Evolutionary conservation across 1,139 yeast species (phyloP), one percentile per base, ranked within the genome.

Genomic region (Yamadazyma triangularis): DNA sequence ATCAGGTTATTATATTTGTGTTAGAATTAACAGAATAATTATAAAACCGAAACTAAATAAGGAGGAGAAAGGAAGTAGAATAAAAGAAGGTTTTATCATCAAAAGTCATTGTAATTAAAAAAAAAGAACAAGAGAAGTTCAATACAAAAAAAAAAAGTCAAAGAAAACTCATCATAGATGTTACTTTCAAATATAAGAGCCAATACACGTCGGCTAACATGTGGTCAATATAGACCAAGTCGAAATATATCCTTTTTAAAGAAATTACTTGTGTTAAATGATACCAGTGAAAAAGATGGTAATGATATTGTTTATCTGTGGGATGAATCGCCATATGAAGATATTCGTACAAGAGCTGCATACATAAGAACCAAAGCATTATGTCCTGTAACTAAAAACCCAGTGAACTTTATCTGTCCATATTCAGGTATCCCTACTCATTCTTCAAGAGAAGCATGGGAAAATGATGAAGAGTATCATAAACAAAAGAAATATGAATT

Each of bases 361-460:
- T 77, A 79, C 39, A 91, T 91, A 40, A 73, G 89, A 56, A 83
- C 95, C 15, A 70, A 80, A 40, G 97, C 96, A 6, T 75, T 75
- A 49, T 91, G 98, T 57, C 97, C 97, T 0, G 91, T 89, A 12
- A 88, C 97, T 1, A 70, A 78, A 15, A 75, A 80, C 42, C 80
- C 83, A 33, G 88, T 91, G 37, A 70, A 81, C 44, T 91, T 70
- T 57, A 87, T 91, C 2, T 91, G 98, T 62, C 98, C 98, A 4
- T 63, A 76, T 37, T 83, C 95, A 5, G 98, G 98, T 5, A 88
- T 91, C 34, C 98, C 98, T 16, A 91, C 98, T 5, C 98, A 91
- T 55, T 94, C 87, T 51, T 79, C 87, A 16, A 72, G 73, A 49
- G 89, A 81, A 45, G 96, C 96, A 2, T 91, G 96, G 96, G 79